Conservation (phyloP, 75 land plant genomes). For the Ceratopteris richardii region DNA sequence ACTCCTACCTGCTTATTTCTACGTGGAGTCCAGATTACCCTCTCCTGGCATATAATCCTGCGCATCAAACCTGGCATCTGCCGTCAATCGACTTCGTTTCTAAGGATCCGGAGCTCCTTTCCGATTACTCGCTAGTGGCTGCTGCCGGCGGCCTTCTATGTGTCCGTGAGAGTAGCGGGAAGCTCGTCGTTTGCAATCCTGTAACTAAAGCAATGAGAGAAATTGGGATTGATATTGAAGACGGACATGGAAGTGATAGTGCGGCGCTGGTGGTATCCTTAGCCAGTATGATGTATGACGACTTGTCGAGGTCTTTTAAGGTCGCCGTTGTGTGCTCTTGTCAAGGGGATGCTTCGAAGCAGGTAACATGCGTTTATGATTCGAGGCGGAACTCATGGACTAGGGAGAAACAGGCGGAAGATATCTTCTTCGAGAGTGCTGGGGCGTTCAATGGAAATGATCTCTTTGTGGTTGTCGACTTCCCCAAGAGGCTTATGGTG, state of each 20-base stretch:
- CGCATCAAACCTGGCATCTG: constrained; percentile 4
- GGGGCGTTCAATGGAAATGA: background rate
- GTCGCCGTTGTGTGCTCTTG: background rate
- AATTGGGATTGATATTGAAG: constrained; percentile 1
- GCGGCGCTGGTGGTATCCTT: background rate
- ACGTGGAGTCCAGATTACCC: constrained; percentile 4
- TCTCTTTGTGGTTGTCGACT: background rate
- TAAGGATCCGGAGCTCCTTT: background rate
- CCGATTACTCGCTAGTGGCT: background rate
- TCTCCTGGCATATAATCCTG: constrained; percentile 6
- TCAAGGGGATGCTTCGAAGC: background rate
- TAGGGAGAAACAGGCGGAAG: background rate
- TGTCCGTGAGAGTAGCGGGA: constrained; percentile 4
- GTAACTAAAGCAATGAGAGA: constrained; percentile 7
- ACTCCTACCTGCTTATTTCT: constrained; percentile 1
- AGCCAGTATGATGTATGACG: background rate
- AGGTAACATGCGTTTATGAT: constrained; percentile 3
- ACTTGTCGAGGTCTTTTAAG: background rate
- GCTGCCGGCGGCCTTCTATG: constrained; percentile 16
- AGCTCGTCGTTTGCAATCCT: constrained; percentile 19
- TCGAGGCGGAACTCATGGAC: background rate
- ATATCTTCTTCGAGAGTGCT: background rate
- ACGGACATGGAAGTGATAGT: background rate
- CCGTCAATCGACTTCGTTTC: constrained; percentile 4
- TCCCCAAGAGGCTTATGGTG: background rate